Evolutionary conservation across 257 asterid species (phyloP), one percentile per base, ranked within the genome.

Genomic region (Cynanchum wilfordii): DNA sequence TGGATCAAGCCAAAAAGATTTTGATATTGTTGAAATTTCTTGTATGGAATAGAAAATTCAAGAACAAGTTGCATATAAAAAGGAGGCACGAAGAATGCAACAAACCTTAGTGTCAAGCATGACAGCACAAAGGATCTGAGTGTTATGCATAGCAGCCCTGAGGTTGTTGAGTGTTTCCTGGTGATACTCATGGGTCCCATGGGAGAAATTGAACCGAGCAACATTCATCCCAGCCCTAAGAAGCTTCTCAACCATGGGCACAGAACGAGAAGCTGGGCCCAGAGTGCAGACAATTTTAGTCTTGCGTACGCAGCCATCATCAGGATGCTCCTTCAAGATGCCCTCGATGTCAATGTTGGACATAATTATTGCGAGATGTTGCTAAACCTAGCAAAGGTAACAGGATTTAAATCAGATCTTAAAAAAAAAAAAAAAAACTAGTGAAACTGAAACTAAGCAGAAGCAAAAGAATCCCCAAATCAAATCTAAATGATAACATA

Each of bases 181-280:
- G 72, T 91, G 97, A 75, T 91, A 91, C 51, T 89, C 94, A 33
- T 91, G 97, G 38, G 92, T 78, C n/a, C 97, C 97, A 16, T 91
- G 97, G 10, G 97, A 91, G 81, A 91, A 91, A 77, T 91, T 91
- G 85, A 91, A 91, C 65, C 97, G 63, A 24, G 97, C 96, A 72
- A 91, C 97, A n/a, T 91, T 91, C 96, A 91, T 89, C 5, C 97
- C 97, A 1, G 97, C 97, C 10, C 80, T 82, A 17, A 91, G 94
- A 17, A 91, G 94, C 85, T 89, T 91, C 87, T 91, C 97, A 66
- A 80, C 29, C 94, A 89, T 91, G 1, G 82, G 84, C 29, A 91
- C 96, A 2, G 96, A 67, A n/a, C 94, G 81, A 57, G 97, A 91
- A 25, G 97, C 86, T 1, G 97, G 97, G 19, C 97, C 97, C 79